Evolutionary conservation across 129 eudicot species (phyloP), one percentile per base, ranked within the genome.

Genomic region (Tagetes erecta): DNA sequence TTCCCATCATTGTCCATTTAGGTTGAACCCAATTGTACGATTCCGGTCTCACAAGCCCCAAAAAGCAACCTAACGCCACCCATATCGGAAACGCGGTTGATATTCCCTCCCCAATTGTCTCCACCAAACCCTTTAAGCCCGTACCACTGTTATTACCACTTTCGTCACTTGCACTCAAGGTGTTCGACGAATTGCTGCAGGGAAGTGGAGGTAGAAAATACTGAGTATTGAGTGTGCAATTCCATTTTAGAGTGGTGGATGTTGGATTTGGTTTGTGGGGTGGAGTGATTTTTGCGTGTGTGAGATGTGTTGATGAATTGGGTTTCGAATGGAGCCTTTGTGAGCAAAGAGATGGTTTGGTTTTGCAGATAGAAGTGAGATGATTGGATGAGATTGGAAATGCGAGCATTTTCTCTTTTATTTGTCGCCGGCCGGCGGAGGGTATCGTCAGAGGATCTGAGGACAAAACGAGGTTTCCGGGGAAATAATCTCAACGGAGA

Each of bases 71-170:
- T 44, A 90, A 76, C 7, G 98, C 96, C 8, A 91, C 97, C 98
- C 97, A 94, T 52, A 94, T 38, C 33, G 97, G 98, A 83, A 94
- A 91, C 55, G 84, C 89, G n/a, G 89, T 88, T 9, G 98, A 94
- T 41, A 94, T 20, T 3, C 65, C 82, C 80, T 94, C 98, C 44
- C 93, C 83, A 10, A 79, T 59, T 8, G 73, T 77, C 64, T 94
- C 96, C 64, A 94, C 12, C 84, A 82, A 80, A 59, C 81, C 70
- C 81, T 62, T 70, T 14, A 77, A 62, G 39, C 86, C 64, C 78
- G 60, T 45, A 8, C 52, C 70, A 42, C 75, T 60, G 34, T 57
- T 74, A 8, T 55, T 35, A 5, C 71, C 75, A 47, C 64, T 64
- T 30, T 74, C 78, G 3, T 35, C 78, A 45, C 74, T 37, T 5